phyloP scores from a whole-genome alignment of 352 stramenopile genomes.

The Phytophthora multivora region DNA sequence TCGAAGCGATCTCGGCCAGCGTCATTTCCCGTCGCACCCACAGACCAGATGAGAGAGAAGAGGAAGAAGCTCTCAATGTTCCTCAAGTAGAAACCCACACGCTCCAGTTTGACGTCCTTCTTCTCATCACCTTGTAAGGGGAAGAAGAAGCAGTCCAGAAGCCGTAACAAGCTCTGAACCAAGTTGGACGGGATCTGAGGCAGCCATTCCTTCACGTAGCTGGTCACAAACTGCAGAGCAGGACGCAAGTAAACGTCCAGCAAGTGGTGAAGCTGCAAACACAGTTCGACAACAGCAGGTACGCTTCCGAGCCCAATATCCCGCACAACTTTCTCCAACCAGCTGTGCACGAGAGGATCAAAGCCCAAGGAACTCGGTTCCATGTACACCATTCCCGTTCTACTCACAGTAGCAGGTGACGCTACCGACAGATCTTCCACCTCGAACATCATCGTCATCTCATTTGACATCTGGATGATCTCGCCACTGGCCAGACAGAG shows the following conservation, averaged over 20 bases:
- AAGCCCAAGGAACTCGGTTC: constrained; percentile 92
- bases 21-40: constrained; percentile 91
- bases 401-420: constrained; percentile 92
- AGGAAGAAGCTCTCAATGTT: constrained; percentile 92
- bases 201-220: constrained; percentile 91
- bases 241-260: constrained; percentile 90
- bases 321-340: constrained; percentile 75
- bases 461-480: constrained; percentile 94
- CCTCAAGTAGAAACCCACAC: constrained; percentile 63
- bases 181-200: constrained; percentile 93
- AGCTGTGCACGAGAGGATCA: constrained; percentile 89
- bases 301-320: constrained; percentile 60
- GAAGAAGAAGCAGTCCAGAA: constrained; percentile 92
- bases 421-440: constrained; percentile 94
- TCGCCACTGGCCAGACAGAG: constrained; percentile 94
- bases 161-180: constrained; percentile 88
- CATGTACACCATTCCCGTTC: constrained; percentile 97
- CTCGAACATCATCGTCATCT: constrained; percentile 98
- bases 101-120: constrained; percentile 79
- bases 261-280: constrained; percentile 60
- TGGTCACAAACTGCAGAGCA: constrained; percentile 83
- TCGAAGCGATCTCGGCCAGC: constrained; percentile 87
- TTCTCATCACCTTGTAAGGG: constrained; percentile 86
- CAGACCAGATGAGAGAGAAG: constrained; percentile 93
- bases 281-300: constrained; percentile 56